Base-by-base conservation (phyloP, 371 early-diverging fungal species). In the Lichtheimia ornata region DNA sequence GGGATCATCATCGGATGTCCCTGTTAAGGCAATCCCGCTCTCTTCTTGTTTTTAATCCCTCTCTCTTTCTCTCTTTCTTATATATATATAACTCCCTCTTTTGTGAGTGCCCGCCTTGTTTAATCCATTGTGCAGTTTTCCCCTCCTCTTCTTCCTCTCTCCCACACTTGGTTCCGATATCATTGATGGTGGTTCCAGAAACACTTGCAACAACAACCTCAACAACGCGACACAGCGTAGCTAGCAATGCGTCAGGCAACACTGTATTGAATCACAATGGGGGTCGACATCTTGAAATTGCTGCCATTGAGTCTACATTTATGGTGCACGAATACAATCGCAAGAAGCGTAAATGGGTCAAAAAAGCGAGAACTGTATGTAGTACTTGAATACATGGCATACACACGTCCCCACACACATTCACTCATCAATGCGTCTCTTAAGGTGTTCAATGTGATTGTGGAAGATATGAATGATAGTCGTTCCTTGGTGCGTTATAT, bases 401-500 rank as follows among this genome's bases (percentile, higher is more conserved):
- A n/a, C n/a, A n/a, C 11, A 47, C 14, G 18, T n/a, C 45, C 15
- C 11, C 45, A 5, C 45, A 11, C 15, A 11, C 47, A 47, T 17
- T n/a, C n/a, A 17, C 17, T 11, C 18, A 47, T 22, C 2, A 7
- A 18, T 11, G 14, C 14, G 17, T 41, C 11, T 27, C 42, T 28
- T 15, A 54, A 81, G 82, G 70, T 75, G 7, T 81, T 76, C 47
- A 74, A 68, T 54, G 73, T 81, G 25, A 74, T 78, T 18, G 71
- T 74, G 24, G 75, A 81, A 52, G 72, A 78, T 42, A 49, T 63
- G 41, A 61, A 74, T 44, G 67, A 73, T 42, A 66, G 74, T 17
- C 56, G 69, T 17, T 64, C 73, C 22, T 64, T 86, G 13, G 73
- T 76, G 41, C 73, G 86, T 20, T 80, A 82, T 67, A 78, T 84